A percentile compares a stretch with the other conserved stretches of the same genome.
phyloP scores from a whole-genome alignment of 371 early-diverging fungal species.

The Rhizopus delemar region DNA sequence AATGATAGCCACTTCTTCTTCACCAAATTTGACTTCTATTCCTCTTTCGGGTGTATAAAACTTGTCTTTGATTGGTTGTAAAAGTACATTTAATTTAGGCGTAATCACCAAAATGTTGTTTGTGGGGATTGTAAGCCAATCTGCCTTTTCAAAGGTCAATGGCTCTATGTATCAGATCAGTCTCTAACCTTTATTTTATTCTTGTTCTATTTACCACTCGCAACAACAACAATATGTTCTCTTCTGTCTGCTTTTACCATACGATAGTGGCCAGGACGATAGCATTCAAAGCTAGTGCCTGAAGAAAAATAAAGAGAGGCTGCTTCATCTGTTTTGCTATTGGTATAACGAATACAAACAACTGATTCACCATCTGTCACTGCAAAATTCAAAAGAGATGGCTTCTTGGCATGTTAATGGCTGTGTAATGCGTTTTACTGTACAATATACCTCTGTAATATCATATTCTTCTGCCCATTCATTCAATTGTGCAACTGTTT shows the following conservation, averaged over 20 bases:
- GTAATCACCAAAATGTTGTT: constrained; percentile 80
- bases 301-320: constrained; percentile 85
- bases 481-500: constrained; percentile 73
- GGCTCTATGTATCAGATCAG: constrained; percentile 57
- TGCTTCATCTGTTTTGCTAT: constrained; percentile 65
- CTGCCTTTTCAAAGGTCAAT: constrained; percentile 79
- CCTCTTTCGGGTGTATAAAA: constrained; percentile 57
- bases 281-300: constrained; percentile 62
- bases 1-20: constrained; percentile 42
- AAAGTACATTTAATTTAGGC: constrained; percentile 71
- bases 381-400: constrained; percentile 84
- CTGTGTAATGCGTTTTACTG: neutral
- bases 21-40: constrained; percentile 35
- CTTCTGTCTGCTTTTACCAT: constrained; percentile 83
- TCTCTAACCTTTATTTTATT: neutral
- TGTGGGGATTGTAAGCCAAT: constrained; percentile 82
- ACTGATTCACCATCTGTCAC: constrained; percentile 82
- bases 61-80: constrained; percentile 77
- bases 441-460: constrained; percentile 40
- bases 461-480: constrained; percentile 67
- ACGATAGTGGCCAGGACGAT: constrained; percentile 67
- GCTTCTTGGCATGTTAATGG: constrained; percentile 23
- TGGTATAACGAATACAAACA: constrained; percentile 81
- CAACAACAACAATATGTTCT: constrained; percentile 82
- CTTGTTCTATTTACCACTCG: constrained; percentile 56